phyloP scores from a whole-genome alignment of 108 stramenopile species.

The Pseudonitzschia multistriata region DNA sequence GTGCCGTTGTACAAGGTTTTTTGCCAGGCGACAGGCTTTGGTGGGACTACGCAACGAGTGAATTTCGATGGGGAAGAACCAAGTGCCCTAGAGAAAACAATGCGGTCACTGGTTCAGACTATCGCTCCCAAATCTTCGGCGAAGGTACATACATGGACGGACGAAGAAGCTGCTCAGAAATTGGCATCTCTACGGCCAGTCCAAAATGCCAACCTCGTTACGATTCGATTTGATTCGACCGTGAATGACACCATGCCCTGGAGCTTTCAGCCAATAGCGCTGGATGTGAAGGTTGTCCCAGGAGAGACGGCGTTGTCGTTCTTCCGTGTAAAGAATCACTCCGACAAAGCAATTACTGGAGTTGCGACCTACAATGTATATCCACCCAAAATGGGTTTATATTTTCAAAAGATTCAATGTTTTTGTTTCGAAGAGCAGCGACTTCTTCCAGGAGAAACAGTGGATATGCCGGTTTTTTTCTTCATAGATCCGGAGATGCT shows the following conservation, averaged over 20 bases:
- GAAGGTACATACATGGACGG: constrained; percentile 80
- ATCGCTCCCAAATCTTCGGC: constrained; percentile 32
- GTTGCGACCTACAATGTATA: constrained; percentile 99
- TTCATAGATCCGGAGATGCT: constrained; percentile 98
- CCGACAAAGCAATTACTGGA: constrained; percentile 94
- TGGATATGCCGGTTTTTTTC: constrained; percentile 99
- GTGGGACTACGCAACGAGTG: constrained; percentile 94
- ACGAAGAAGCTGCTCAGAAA: constrained; percentile 83
- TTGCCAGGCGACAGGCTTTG: constrained; percentile 98
- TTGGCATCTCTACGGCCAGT: constrained; percentile 83
- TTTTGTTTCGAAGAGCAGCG: constrained; percentile 99
- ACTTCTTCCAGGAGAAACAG: constrained; percentile 92
- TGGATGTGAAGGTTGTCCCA: constrained; percentile 93
- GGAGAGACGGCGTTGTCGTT: constrained; percentile 98
- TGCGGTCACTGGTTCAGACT: constrained; percentile 22
- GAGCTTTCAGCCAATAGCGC: constrained; percentile 91
- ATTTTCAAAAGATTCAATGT: constrained; percentile 99
- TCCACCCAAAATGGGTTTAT: constrained; percentile 93
- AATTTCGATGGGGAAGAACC: constrained; percentile 42
- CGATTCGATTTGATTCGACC: constrained; percentile 94
- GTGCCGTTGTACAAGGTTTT: constrained; percentile 99
- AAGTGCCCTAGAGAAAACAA: constrained; percentile 16
- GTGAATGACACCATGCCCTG: constrained; percentile 93
- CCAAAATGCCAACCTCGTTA: constrained; percentile 82
- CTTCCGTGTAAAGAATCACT: constrained; percentile 93